phyloP scores from a whole-genome alignment of 2,329 filamentous ascomycete genomes.

The Helminthosporium solani region DNA sequence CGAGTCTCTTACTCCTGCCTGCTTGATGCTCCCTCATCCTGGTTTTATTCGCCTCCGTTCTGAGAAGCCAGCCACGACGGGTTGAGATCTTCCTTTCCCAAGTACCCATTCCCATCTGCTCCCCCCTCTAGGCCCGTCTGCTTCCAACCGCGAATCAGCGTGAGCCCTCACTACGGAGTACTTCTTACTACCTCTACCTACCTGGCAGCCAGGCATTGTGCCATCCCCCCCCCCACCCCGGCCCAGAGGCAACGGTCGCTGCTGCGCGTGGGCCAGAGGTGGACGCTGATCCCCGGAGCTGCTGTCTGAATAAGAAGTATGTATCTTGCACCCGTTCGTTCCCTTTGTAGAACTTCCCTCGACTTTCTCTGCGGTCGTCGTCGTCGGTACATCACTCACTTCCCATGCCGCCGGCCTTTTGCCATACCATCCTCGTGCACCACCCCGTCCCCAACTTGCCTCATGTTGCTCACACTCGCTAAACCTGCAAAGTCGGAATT shows the following conservation, averaged over 20 bases:
- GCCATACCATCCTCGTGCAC: conserved; percentile 17
- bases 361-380: conserved; percentile 29
- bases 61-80: conserved; percentile 38
- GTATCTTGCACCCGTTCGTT: conserved; percentile 38
- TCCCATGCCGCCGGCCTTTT: conserved; percentile 37
- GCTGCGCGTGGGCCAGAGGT: conserved; percentile 37
- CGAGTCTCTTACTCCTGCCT: conserved; percentile 30
- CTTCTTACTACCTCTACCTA: too few relatives aligned
- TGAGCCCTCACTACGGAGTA: conserved; percentile 28
- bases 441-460: conserved; percentile 22
- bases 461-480: conserved; percentile 55
- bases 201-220: conserved; percentile 38
- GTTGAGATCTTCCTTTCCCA: conserved; percentile 37
- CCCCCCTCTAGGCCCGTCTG: conserved; percentile 27
- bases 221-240: too few relatives aligned
- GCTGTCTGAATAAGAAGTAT: conserved; percentile 42
- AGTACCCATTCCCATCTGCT: conserved; percentile 19
- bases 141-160: conserved; percentile 41
- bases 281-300: conserved; percentile 38
- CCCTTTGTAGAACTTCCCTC: conserved; percentile 34
- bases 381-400: conserved; percentile 33
- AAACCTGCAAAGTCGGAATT: conserved; percentile 51
- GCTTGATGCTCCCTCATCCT: conserved; percentile 20
- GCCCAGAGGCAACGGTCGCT: conserved; percentile 37
- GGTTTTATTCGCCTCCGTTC: conserved; percentile 27